Evolutionary conservation across 129 eudicot species (phyloP).

Genomic region (Ambrosia artemisiifolia): DNA sequence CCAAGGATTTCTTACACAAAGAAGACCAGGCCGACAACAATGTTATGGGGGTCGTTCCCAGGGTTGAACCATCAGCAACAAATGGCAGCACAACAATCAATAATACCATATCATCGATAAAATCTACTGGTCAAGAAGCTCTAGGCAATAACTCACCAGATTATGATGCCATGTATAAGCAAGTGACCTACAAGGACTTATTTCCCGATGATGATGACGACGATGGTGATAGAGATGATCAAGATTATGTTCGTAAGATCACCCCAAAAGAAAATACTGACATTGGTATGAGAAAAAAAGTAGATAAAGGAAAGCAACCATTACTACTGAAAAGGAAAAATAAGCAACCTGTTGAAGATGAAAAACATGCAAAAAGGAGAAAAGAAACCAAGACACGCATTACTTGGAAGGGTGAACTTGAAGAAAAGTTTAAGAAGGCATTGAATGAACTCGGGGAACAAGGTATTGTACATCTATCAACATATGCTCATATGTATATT

Average conservation of each 20-base stretch:
- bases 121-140: not conserved
- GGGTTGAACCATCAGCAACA: not conserved
- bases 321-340: not conserved
- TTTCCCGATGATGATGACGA: not conserved
- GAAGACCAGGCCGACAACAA: not conserved
- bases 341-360: not conserved
- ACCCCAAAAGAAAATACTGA: not conserved
- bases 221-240: not conserved
- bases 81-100: not conserved
- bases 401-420: slow-evolving; percentile 16
- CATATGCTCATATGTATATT: not conserved
- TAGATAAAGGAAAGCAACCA: slow-evolving; percentile 21
- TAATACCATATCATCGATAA: not conserved
- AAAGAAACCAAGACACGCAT: not conserved
- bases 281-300: not conserved
- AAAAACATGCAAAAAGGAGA: not conserved
- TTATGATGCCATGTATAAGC: slow-evolving; percentile 3
- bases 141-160: slow-evolving; percentile 3
- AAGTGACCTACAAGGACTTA: not conserved
- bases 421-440: slow-evolving; percentile 3
- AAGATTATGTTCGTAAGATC: not conserved
- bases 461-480: slow-evolving; percentile 14
- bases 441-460: not conserved
- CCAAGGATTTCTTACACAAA: not conserved
- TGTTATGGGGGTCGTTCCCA: not conserved